phyloP scores from a whole-genome alignment of 176 grass and related monocot species.

The Oryza rufipogon region DNA sequence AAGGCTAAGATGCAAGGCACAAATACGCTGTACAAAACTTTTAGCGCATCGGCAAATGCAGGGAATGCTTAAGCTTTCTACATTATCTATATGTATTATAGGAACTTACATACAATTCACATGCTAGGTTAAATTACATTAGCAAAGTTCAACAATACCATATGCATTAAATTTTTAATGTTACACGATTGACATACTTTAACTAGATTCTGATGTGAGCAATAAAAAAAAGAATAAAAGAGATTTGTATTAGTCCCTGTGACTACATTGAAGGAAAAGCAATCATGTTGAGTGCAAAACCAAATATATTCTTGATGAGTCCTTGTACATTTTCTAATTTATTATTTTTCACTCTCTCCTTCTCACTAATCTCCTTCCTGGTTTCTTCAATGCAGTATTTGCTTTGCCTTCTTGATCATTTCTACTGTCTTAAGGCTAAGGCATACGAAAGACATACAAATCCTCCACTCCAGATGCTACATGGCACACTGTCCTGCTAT shows the following conservation, averaged over 20 bases:
- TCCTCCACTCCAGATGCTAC: background rate
- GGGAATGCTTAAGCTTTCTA: constrained; percentile 1
- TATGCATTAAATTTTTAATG: constrained; percentile 3
- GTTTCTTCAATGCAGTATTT: background rate
- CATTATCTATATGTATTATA: background rate
- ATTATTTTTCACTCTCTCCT: background rate
- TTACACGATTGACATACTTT: constrained; percentile 3
- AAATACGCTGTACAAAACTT: background rate
- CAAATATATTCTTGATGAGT: background rate
- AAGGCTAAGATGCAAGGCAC: background rate
- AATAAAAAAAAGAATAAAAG: background rate
- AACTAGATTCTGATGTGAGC: background rate
- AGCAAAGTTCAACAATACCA: background rate
- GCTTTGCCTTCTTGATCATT: background rate
- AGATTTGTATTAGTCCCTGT: background rate
- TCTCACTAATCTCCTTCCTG: background rate
- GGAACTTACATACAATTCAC: background rate
- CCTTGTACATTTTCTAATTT: background rate
- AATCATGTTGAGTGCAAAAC: constrained; percentile 1
- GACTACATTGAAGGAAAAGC: background rate
- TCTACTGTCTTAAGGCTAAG: constrained; percentile 2
- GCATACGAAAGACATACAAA: background rate
- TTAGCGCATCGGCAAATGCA: background rate
- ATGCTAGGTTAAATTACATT: constrained; percentile 1
- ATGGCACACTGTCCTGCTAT: background rate